Evolutionary conservation across 2,329 filamentous ascomycete genomes (phyloP).

Genomic region (Phaeosphaeria sp.): DNA sequence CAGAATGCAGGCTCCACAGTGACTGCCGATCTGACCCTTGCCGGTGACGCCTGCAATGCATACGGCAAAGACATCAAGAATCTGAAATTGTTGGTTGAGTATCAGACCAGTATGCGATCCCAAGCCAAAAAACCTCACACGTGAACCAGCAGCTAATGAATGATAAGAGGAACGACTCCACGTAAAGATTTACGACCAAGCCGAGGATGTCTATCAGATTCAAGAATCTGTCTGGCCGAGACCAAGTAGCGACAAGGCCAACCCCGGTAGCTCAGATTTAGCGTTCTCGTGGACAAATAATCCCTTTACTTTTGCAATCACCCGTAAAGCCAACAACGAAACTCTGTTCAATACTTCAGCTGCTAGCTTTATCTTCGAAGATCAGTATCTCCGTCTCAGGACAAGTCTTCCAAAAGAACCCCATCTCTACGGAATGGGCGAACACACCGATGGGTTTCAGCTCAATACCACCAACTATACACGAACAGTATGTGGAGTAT

Average conservation of each 20-base stretch:
- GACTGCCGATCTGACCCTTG: conserved; percentile 72
- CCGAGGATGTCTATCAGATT: conserved; percentile 74
- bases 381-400: conserved; percentile 75
- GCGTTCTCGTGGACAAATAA: conserved; percentile 61
- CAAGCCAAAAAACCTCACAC: conserved; percentile 63
- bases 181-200: conserved; percentile 73
- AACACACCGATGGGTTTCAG: conserved; percentile 73
- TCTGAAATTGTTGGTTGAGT: conserved; percentile 64
- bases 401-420: conserved; percentile 72
- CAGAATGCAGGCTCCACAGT: conserved; percentile 60
- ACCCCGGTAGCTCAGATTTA: conserved; percentile 53
- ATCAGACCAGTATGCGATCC: conserved; percentile 64
- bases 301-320: conserved; percentile 73
- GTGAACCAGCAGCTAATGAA: conserved; percentile 61
- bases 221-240: conserved; percentile 72
- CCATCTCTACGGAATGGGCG: conserved; percentile 78
- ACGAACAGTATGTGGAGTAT: conserved; percentile 49
- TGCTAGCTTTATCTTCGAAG: conserved; percentile 73
- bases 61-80: conserved; percentile 64
- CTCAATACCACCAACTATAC: conserved; percentile 73
- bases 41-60: conserved; percentile 67
- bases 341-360: conserved; percentile 74
- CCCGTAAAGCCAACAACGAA: conserved; percentile 62
- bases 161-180: conserved; percentile 67
- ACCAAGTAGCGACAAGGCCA: conserved; percentile 50